phyloP scores from a whole-genome alignment of 345 rosid genomes.

The Dipteronia dyeriana region DNA sequence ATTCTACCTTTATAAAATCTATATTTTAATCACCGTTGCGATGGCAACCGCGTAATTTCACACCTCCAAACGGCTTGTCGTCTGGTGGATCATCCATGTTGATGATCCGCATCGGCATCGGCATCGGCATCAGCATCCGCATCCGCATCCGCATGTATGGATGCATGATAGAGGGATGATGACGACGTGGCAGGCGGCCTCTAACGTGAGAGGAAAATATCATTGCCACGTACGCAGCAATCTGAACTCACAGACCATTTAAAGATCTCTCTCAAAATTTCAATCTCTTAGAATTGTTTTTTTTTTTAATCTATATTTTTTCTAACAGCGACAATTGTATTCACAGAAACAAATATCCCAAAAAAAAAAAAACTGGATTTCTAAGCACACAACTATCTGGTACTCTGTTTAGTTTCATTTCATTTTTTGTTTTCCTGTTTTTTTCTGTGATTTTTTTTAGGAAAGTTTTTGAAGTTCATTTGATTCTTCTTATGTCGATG shows the following conservation, averaged over 20 bases:
- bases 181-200: constrained; percentile 45
- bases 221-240: constrained; percentile 57
- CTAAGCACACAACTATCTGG: constrained; percentile 1
- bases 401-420: neutral
- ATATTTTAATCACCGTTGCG: neutral
- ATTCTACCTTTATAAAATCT: neutral
- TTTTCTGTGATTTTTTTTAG: neutral
- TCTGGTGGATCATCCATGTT: no score
- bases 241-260: constrained; percentile 28
- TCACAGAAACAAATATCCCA: neutral
- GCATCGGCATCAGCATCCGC: no score
- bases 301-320: neutral
- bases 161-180: neutral
- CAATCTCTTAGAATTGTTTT: no score
- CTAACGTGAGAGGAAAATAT: constrained; percentile 59
- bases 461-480: neutral
- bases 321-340: constrained; percentile 6
- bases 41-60: neutral
- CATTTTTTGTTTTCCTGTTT: neutral
- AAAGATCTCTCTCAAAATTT: constrained; percentile 44
- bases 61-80: neutral
- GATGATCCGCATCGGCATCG: neutral
- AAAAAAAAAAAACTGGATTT: neutral
- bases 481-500: neutral
- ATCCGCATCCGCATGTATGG: neutral